Conservation (phyloP, 768 basidiomycete genomes). For the Daedaleopsis sinensis region DNA sequence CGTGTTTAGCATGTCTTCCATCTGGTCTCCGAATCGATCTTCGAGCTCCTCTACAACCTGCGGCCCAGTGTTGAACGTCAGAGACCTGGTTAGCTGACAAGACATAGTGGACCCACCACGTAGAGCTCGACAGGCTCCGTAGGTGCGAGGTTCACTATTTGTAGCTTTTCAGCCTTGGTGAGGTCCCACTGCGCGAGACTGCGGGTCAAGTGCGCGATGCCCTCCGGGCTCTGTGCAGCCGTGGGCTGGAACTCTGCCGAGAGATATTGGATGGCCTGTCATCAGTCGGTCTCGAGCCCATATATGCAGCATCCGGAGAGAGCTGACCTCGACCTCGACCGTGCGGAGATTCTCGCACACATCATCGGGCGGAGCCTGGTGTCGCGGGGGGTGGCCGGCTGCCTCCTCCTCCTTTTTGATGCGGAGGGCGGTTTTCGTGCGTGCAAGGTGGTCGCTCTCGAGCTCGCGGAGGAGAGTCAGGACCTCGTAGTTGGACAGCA, state of each 20-base stretch:
- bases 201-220: slow-evolving; percentile 67
- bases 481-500: slow-evolving; percentile 90
- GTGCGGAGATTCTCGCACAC: slow-evolving; percentile 83
- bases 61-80: neutral
- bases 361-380: slow-evolving; percentile 45
- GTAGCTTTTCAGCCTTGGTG: slow-evolving; percentile 91
- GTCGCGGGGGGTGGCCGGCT: slow-evolving; percentile 38
- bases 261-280: slow-evolving; percentile 79
- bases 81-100: neutral
- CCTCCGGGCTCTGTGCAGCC: slow-evolving; percentile 60
- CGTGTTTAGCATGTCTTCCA: slow-evolving; percentile 63
- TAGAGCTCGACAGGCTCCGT: slow-evolving; percentile 84
- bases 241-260: slow-evolving; percentile 75
- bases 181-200: slow-evolving; percentile 68
- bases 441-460: slow-evolving; percentile 71
- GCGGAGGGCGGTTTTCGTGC: slow-evolving; percentile 68
- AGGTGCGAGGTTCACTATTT: slow-evolving; percentile 89
- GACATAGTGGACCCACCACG: slow-evolving; percentile 57
- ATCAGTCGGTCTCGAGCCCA: slow-evolving; percentile 14
- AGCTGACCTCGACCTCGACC: slow-evolving; percentile 77
- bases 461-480: slow-evolving; percentile 75
- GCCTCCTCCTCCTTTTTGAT: slow-evolving; percentile 79
- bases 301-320: neutral
- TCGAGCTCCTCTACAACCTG: slow-evolving; percentile 94
- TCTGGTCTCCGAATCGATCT: slow-evolving; percentile 71